These are phyloP conservation scores for Tuber magnatum DNA, from an alignment of 495 filamentous ascomycete species.

Conservation along the genomic window DNA sequence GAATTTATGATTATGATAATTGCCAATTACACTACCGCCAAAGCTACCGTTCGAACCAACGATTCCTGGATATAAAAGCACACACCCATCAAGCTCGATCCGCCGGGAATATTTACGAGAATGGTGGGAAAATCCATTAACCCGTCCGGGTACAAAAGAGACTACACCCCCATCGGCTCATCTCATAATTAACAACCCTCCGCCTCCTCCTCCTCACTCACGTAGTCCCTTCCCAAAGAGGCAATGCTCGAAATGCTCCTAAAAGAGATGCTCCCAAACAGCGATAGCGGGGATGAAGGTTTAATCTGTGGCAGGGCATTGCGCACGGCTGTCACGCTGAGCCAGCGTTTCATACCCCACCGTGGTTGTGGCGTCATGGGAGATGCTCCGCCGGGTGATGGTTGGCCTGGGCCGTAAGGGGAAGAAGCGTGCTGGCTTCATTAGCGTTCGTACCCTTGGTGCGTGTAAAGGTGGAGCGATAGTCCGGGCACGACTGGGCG, in stretches of 20 bases:
- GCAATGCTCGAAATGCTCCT: not conserved
- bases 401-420: not conserved
- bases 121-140: too few relatives aligned
- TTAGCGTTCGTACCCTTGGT: conserved; percentile 16
- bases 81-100: too few relatives aligned
- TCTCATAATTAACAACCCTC: too few relatives aligned
- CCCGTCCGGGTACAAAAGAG: too few relatives aligned
- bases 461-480: not conserved
- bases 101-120: too few relatives aligned
- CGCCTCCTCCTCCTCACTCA: not conserved
- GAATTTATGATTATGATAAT: too few relatives aligned
- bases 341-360: conserved; percentile 11
- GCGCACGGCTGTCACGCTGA: conserved; percentile 24
- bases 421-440: conserved; percentile 31
- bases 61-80: too few relatives aligned
- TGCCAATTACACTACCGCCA: too few relatives aligned
- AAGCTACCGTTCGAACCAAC: too few relatives aligned
- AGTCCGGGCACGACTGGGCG: not conserved
- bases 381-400: conserved; percentile 9
- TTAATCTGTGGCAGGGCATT: conserved; percentile 29
- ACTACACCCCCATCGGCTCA: too few relatives aligned
- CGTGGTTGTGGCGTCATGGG: not conserved
- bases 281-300: conserved; percentile 23
- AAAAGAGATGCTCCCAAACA: conserved; percentile 17
- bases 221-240: not conserved